A percentile compares a stretch with the other conserved stretches of the same genome.
Evolutionary conservation across 192 early-diverging fungal genomes (phyloP).

Genomic region (Gamsiella multidivaricata): DNA sequence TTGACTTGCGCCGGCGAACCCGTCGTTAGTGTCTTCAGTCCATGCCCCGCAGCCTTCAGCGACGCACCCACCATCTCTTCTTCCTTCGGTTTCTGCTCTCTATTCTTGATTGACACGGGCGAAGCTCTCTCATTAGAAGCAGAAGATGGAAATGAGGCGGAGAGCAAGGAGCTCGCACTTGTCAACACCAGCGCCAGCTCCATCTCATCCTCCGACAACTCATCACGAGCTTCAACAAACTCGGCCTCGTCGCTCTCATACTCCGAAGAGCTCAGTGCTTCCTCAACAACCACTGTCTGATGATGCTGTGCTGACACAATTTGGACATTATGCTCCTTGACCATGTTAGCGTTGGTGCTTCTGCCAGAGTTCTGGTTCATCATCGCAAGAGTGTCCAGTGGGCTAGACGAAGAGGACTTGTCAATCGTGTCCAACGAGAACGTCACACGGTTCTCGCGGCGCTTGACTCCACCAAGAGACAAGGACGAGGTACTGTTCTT

Average conservation of each 20-base stretch:
- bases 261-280: neutral
- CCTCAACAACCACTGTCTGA: neutral
- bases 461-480: neutral
- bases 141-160: neutral
- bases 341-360: neutral
- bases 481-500: slow-evolving; percentile 23
- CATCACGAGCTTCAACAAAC: slow-evolving; percentile 42
- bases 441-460: slow-evolving; percentile 37
- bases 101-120: too few species aligned
- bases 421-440: slow-evolving; percentile 45
- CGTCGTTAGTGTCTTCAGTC: slow-evolving; percentile 1
- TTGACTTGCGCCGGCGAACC: slow-evolving; percentile 18
- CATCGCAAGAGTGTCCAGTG: slow-evolving; percentile 13
- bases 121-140: too few species aligned
- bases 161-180: slow-evolving; percentile 26
- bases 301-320: slow-evolving; percentile 6
- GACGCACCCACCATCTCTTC: slow-evolving; percentile 25
- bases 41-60: slow-evolving; percentile 12
- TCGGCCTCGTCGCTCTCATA: slow-evolving; percentile 38
- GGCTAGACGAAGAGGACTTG: slow-evolving; percentile 21
- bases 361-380: neutral
- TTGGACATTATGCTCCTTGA: slow-evolving; percentile 22
- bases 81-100: neutral
- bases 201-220: slow-evolving; percentile 28
- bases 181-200: slow-evolving; percentile 17